Base-by-base conservation (phyloP, 2,329 filamentous ascomycete species). In the Cladosporium cucumerinum region DNA sequence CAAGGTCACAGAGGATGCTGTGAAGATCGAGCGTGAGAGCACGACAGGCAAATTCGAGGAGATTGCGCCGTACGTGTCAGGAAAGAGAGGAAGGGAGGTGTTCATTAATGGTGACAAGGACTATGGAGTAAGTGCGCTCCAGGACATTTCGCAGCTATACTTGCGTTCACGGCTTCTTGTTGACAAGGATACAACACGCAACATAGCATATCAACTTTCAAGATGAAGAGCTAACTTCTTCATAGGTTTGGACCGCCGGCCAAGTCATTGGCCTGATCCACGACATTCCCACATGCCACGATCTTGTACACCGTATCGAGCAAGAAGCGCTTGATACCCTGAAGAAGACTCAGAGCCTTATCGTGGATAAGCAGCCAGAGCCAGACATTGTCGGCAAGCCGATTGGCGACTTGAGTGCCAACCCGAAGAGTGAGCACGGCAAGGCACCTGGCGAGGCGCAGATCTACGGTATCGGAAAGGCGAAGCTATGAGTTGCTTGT, bases 61-160 rank as follows among this genome's bases (percentile, higher is more conserved):
- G 79, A 87, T 99, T 48, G 92, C 91, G 25, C 90, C 90, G 32
- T 90, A 87, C 72, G 92, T 99, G 34, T 96, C 91, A 75, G 95
- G 95, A 5, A 91, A 96, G 85, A 85, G 95, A 69, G 95, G 95
- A 34, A 86, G 91, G 67, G 86, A 97, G 82, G 95, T 98, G 6
- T 98, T 97, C 78, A 75, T 93, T 69, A 96, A 93, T 67, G 95
- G 95, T 21, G 95, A 99, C 75, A 86, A 91, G 61, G 90, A 99
- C 73, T 92, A 87, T 76, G 95, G 95, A 63, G 93, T 93, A 84
- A 82, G 89, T 87, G 52, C 21, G 30, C 23, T 34, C n/a, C n/a
- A 16, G 10, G 7, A n/a, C 16, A 11, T 36, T 28, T 8, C 30
- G 32, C 30, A 32, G 21, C 28, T 34, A n/a, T 25, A 21, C n/a